These are phyloP conservation scores for Brassica incana DNA, from an alignment of 345 rosid genomes.

Conservation along the genomic window DNA sequence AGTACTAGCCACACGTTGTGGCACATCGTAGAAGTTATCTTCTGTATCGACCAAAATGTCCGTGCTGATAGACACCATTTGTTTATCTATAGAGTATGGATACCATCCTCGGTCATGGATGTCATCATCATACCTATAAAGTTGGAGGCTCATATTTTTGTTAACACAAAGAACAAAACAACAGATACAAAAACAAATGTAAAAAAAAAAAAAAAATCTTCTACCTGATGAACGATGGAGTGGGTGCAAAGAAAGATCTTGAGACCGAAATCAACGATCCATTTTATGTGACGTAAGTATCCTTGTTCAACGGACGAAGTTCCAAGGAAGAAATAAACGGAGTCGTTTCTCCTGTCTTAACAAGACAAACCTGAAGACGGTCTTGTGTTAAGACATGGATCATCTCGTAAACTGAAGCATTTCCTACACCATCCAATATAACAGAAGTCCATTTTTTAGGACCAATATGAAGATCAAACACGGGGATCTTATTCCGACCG, in stretches of 20 bases:
- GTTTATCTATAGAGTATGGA: neutral
- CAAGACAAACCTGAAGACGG: slow-evolving; percentile 33
- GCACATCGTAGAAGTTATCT: neutral
- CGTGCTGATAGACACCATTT: neutral
- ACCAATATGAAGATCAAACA: slow-evolving; percentile 38
- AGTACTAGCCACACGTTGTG: neutral
- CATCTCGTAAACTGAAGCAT: neutral
- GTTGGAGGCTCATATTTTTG: no score
- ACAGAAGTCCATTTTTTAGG: slow-evolving; percentile 33
- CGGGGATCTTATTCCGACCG: slow-evolving; percentile 1
- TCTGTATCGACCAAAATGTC: neutral
- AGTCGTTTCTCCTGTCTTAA: slow-evolving; percentile 32
- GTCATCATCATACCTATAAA: neutral
- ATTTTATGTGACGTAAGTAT: slow-evolving; percentile 16
- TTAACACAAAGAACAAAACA: neutral
- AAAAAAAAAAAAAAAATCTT: neutral
- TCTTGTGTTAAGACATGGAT: slow-evolving; percentile 29
- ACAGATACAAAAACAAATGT: neutral
- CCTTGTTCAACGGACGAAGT: slow-evolving; percentile 28
- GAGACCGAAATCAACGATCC: slow-evolving; percentile 9
- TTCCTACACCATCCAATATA: neutral
- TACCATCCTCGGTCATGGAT: neutral
- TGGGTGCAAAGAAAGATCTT: slow-evolving; percentile 25
- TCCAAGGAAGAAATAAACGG: slow-evolving; percentile 36
- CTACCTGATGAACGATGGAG: slow-evolving; percentile 19